Conservation (phyloP, 2,329 filamentous ascomycete species). For the Cercospora beticola region DNA sequence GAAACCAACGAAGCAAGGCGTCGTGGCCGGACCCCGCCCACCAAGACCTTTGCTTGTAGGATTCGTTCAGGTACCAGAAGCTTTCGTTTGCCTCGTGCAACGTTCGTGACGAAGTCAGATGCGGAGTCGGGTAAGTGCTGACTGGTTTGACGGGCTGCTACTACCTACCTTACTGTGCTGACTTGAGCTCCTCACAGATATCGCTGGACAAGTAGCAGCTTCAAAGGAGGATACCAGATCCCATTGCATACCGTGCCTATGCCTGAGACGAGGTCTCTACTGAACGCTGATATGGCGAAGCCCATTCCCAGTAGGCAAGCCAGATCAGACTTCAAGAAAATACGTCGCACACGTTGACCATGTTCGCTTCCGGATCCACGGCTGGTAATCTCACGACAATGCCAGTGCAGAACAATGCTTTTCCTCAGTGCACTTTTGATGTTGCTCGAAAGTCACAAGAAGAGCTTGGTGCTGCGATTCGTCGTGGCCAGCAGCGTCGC, state of each 20-base stretch:
- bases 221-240: too few relatives aligned
- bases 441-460: too few relatives aligned
- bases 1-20: not conserved
- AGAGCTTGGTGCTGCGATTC: not conserved
- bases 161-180: not conserved
- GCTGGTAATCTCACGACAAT: not conserved
- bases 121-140: not conserved
- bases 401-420: too few relatives aligned
- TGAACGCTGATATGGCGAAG: not conserved
- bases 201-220: not conserved
- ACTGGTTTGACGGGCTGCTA: not conserved
- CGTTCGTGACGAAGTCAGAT: not conserved
- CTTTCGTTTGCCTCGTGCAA: not conserved
- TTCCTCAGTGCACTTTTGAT: too few relatives aligned
- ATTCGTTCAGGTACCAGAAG: not conserved
- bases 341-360: not conserved
- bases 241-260: too few relatives aligned
- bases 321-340: not conserved
- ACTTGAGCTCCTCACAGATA: not conserved
- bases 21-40: not conserved
- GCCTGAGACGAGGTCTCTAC: not conserved
- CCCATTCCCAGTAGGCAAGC: not conserved
- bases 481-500: not conserved
- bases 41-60: not conserved
- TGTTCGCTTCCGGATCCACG: not conserved